Conservation (phyloP, 805 yeast species). For the Ogataea polymorpha region DNA sequence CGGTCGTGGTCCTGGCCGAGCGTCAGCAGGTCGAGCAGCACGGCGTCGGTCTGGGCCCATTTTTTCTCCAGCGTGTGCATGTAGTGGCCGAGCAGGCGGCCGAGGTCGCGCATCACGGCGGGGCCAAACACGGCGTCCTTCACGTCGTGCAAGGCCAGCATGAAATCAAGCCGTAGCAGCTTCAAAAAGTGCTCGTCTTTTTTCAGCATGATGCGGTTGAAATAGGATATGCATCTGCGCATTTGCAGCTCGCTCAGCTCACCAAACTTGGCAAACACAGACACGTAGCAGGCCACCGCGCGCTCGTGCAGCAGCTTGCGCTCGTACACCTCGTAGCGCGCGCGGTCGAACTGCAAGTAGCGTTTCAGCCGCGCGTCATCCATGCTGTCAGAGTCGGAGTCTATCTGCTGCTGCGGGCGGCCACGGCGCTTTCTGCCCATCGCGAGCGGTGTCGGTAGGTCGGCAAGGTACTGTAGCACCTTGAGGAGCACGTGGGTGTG, state of each 20-base stretch:
- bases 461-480: conserved; percentile 63
- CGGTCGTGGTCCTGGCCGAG: conserved; percentile 45
- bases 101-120: conserved; percentile 54
- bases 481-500: conserved; percentile 63
- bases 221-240: conserved; percentile 61
- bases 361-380: conserved; percentile 15
- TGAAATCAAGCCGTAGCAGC: conserved; percentile 70
- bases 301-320: conserved; percentile 50
- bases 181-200: conserved; percentile 52
- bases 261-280: conserved; percentile 53
- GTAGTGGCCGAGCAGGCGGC: conserved; percentile 61
- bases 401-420: conserved; percentile 14
- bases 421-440: conserved; percentile 20
- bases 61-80: conserved; percentile 55
- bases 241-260: conserved; percentile 62
- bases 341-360: conserved; percentile 19
- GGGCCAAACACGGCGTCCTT: conserved; percentile 47
- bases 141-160: conserved; percentile 53
- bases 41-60: conserved; percentile 49
- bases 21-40: conserved; percentile 64
- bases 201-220: conserved; percentile 66
- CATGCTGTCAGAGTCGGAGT: conserved; percentile 12
- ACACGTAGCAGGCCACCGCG: conserved; percentile 64
- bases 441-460: conserved; percentile 40
- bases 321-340: conserved; percentile 33